These are phyloP conservation scores for Agrocybe pediades DNA, from an alignment of 768 basidiomycete species.

Conservation along the genomic window DNA sequence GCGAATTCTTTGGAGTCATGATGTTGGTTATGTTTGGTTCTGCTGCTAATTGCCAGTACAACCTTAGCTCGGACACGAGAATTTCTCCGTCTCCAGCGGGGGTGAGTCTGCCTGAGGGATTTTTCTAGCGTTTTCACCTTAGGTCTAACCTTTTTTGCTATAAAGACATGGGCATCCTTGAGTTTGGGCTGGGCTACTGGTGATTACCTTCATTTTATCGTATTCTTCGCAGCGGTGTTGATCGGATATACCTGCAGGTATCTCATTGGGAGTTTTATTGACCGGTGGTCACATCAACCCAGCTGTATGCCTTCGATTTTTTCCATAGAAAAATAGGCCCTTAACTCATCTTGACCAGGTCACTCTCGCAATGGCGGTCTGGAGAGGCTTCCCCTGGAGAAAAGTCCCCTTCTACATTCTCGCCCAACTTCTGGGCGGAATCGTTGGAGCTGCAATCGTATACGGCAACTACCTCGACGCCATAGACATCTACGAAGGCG, in stretches of 20 bases:
- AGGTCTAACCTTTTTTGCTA: not conserved
- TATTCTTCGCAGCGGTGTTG: not conserved
- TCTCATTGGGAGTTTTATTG: constrained; percentile 2
- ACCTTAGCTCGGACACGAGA: constrained; percentile 38
- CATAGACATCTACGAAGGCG: constrained; percentile 56
- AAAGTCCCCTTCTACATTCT: constrained; percentile 59
- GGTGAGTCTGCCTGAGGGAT: not conserved
- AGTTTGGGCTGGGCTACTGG: constrained; percentile 8
- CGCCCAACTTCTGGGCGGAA: constrained; percentile 62
- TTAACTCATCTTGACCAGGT: constrained; percentile 37
- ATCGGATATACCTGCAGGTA: not conserved
- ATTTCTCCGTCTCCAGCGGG: constrained; percentile 26
- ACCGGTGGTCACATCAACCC: constrained; percentile 8
- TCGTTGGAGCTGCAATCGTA: constrained; percentile 54
- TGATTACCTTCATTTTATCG: not conserved
- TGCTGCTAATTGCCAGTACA: constrained; percentile 53
- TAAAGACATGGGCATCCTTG: constrained; percentile 5
- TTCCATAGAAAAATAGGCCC: not conserved
- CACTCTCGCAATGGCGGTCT: constrained; percentile 71
- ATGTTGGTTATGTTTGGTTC: constrained; percentile 55
- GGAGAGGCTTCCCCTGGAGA: constrained; percentile 73
- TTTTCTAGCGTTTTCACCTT: not conserved
- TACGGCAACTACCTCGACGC: constrained; percentile 69
- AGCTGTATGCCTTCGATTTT: not conserved
- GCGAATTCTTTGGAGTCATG: constrained; percentile 58